Evolutionary conservation across 2,329 filamentous ascomycete genomes (phyloP).

Genomic region (Colletotrichum destructivum): DNA sequence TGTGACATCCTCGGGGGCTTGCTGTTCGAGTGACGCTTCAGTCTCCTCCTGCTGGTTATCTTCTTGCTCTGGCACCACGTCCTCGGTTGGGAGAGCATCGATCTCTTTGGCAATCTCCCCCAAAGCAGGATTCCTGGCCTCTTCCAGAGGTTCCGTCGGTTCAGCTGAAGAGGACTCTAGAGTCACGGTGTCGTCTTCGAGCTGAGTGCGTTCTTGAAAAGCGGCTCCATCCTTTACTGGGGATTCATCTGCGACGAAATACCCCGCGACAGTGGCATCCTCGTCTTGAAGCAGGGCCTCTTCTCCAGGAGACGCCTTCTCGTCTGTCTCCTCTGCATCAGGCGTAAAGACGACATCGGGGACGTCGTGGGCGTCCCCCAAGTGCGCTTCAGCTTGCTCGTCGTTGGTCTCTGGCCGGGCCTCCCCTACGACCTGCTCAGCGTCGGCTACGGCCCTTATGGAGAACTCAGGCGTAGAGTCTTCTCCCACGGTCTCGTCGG

Average conservation of each 20-base stretch:
- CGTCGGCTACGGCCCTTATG: constrained; percentile 13
- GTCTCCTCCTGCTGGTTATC: neutral
- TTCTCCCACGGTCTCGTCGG: constrained; percentile 9
- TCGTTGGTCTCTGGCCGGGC: neutral
- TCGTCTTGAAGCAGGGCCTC: neutral
- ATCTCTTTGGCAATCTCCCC: neutral
- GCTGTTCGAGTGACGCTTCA: neutral
- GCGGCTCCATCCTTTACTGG: neutral
- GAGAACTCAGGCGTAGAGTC: constrained; percentile 15
- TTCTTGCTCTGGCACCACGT: neutral
- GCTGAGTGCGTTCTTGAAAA: no score
- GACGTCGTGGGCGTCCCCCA: neutral
- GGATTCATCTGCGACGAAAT: neutral
- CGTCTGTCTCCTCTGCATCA: neutral
- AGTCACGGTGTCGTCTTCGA: neutral
- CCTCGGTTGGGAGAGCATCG: neutral
- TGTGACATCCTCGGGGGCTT: neutral
- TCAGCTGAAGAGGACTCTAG: neutral
- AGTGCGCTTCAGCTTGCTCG: neutral
- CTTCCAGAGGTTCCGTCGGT: neutral
- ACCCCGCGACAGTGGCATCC: no score
- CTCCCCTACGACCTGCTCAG: neutral
- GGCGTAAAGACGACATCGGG: neutral
- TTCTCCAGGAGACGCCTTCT: neutral
- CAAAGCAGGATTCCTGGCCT: no score